Evolutionary conservation across 208 protist species (phyloP).

Genomic region (Herpetomonas tarakana): DNA sequence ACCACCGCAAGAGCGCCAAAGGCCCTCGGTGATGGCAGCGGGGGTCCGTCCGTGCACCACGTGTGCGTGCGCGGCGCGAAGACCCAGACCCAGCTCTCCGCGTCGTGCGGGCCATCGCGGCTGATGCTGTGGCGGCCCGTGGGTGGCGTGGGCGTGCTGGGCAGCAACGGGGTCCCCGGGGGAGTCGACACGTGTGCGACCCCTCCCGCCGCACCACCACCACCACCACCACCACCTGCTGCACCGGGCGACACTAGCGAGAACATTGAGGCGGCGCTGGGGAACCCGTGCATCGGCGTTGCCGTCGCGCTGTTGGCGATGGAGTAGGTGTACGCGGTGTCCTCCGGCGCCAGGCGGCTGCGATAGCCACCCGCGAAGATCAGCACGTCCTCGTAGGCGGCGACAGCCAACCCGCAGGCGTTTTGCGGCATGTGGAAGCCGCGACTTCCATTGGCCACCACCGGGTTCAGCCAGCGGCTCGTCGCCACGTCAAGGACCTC

Average conservation of each 20-base stretch:
- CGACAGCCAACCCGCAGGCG: conserved; percentile 25
- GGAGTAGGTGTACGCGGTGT: conserved; percentile 32
- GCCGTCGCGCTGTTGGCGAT: conserved; percentile 24
- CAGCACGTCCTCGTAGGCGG: conserved; percentile 24
- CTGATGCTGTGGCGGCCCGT: conserved; percentile 16
- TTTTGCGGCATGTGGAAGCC: conserved; percentile 32
- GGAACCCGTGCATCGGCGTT: conserved; percentile 21
- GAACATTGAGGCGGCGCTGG: background rate
- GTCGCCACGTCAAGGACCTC: conserved; percentile 34
- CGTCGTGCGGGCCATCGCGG: conserved; percentile 13
- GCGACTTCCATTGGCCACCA: background rate
- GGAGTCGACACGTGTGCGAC: background rate
- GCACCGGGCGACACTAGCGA: no score
- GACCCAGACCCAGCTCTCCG: conserved; percentile 44
- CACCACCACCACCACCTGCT: no score
- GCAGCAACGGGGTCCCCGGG: conserved; percentile 11
- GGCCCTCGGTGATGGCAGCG: conserved; percentile 34
- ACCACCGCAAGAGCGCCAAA: conserved; percentile 35
- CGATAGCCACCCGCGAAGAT: conserved; percentile 33
- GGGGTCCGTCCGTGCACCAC: conserved; percentile 23
- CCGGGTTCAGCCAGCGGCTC: conserved; percentile 16
- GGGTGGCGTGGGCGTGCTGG: conserved; percentile 16
- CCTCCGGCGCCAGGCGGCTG: conserved; percentile 24
- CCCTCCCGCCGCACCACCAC: background rate
- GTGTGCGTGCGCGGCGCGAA: conserved; percentile 26